A percentile compares a stretch with the other conserved stretches of the same genome.
Evolutionary conservation across 139 green algal genomes (phyloP).

Genomic region (Chlamydomonas urium): DNA sequence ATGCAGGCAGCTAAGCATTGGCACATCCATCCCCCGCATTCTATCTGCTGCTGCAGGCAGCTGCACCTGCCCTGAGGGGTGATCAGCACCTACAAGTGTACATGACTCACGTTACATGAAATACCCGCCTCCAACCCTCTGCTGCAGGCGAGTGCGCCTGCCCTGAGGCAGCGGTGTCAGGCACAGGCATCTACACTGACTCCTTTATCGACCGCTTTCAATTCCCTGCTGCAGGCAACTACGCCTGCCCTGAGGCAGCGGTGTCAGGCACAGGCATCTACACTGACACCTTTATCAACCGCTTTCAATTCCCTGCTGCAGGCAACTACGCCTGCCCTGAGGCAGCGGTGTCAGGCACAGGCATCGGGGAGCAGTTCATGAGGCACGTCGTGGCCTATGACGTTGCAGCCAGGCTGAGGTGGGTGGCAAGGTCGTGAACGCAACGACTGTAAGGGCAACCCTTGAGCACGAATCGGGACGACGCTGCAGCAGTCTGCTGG

Average conservation of each 20-base stretch:
- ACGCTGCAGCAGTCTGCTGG: too few species aligned
- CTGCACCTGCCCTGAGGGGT: too few species aligned
- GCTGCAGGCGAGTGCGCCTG: slow-evolving; percentile 27
- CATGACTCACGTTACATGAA: background rate
- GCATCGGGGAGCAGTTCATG: slow-evolving; percentile 36
- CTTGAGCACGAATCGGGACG: too few species aligned
- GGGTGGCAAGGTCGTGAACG: background rate
- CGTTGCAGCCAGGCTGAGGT: slow-evolving; percentile 22
- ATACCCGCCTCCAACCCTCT: background rate
- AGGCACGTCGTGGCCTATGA: slow-evolving; percentile 23
- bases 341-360: slow-evolving; percentile 27
- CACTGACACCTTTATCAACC: background rate
- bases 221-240: slow-evolving; percentile 23
- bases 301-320: background rate
- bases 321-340: slow-evolving; percentile 26
- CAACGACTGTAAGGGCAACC: background rate
- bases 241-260: too few species aligned
- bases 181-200: background rate
- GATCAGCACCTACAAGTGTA: too few species aligned
- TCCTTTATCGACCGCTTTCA: background rate
- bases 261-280: slow-evolving; percentile 29
- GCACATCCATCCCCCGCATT: background rate
- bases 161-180: too few species aligned
- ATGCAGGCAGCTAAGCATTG: background rate
- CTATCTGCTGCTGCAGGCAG: background rate